Base-by-base conservation (phyloP, 164 flowering plant genomes). In the Berberis vulgaris region DNA sequence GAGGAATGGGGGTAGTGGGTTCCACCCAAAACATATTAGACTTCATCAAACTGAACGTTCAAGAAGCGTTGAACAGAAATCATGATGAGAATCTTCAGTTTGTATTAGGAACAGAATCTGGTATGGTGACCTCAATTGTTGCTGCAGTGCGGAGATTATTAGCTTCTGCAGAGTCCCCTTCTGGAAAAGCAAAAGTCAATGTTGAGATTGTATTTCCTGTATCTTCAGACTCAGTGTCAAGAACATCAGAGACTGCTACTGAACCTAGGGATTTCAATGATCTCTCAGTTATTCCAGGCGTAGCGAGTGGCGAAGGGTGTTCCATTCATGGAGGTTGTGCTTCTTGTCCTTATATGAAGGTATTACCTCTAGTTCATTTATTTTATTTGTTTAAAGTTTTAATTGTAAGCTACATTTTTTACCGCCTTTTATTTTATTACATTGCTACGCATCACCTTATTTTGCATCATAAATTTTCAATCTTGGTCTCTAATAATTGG, bases 1-100 rank as follows among this genome's bases (percentile, higher is more conserved):
- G 99, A 79, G 97, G 99, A 72, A 94, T 89, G 97, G 97, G 99
- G 26, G 96, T 94, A 6, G 97, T 94, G 26, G 99, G 99, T 60
- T 91, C 97, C 69, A 95, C 99, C 57, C 90, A 89, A 71, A 95
- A 85, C 67, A 95, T 95, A 72, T 65, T 95, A 65, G 99, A 95
- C 74, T 91, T 95, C 74, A 91, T 95, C 42, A 87, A 81, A 67
- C 77, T 79, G 54, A 83, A 82, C 72, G 80, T 95, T 64, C 84
- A 81, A 69, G 99, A 95, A 63, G 86, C 96, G 62, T 60, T 95
- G 67, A 94, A 85, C 41, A 82, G 92, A 74, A 81, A 88, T 66
- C 68, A 79, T 11, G 77, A 77, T 75, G 97, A 94, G 12, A 91
- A 26, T 26, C 26, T 26, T 26, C 26, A 26, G 26, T 26, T 26